Evolutionary conservation across 192 early-diverging fungal genomes (phyloP), one percentile per base, ranked within the genome.

Genomic region (Podila minutissima): DNA sequence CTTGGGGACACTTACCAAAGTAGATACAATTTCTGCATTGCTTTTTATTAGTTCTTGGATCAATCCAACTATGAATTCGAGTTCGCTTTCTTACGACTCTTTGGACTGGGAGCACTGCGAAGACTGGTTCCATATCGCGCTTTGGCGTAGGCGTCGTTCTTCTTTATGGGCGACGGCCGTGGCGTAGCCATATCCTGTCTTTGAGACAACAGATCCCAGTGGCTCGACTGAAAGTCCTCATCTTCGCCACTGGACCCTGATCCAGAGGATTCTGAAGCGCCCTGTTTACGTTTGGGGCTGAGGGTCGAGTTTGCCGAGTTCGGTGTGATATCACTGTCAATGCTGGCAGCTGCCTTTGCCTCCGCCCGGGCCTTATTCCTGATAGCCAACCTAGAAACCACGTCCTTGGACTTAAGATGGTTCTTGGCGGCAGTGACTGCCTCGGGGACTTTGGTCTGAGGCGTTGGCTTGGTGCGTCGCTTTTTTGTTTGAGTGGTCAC

Each of bases 161-260:
- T 55, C 53, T 55, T 55, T 9, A 26, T 24, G 22, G 53, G n/a
- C 53, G 53, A 55, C 11, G 20, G 53, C 53, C 53, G 53, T 26
- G 20, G 53, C 9, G 24, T 26, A 17, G n/a, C 8, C 11, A 1
- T 10, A 6, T 26, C n/a, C 24, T 55, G 53, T 12, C 3, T 75
- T 59, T 55, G 51, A 37, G 64, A 71, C 50, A 75, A 67, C 24
- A 69, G 75, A 64, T 79, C 75, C 75, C 84, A 66, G 69, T 83
- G 75, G 19, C 74, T 72, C 46, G 59, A 66, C 51, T 59, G 32
- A 70, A 69, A 69, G 38, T 62, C 66, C 46, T 64, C 71, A 41
- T 67, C 49, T 41, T 66, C 70, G 32, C 59, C 24, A 65, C 35
- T 24, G 59, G 31, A 55, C 20, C 61, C 53, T 20, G 37, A 28